A percentile compares a stretch with the other conserved stretches of the same genome.
Evolutionary conservation across 148 eudicot genomes (phyloP).

Genomic region (Drosera capensis): DNA sequence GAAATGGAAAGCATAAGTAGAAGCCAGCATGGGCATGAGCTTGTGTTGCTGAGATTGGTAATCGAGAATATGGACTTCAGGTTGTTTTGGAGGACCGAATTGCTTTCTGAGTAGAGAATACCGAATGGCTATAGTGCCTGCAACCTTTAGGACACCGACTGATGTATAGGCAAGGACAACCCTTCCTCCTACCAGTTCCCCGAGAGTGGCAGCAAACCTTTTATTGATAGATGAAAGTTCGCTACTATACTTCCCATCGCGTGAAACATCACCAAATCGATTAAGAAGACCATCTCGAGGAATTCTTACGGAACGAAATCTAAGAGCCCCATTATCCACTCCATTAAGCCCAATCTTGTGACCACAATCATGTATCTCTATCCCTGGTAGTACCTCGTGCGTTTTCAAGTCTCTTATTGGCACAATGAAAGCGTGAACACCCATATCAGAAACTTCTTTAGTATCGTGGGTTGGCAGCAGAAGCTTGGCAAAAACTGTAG

Average conservation of each 20-base stretch:
- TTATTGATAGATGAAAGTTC: slow-evolving; percentile 66
- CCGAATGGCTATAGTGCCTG: slow-evolving; percentile 58
- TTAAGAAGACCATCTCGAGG: slow-evolving; percentile 88
- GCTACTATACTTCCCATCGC: slow-evolving; percentile 84
- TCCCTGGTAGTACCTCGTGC: slow-evolving; percentile 61
- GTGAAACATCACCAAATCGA: slow-evolving; percentile 83
- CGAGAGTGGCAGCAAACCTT: slow-evolving; percentile 80
- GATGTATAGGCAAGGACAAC: slow-evolving; percentile 93
- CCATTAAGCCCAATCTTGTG: slow-evolving; percentile 93
- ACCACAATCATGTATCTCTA: slow-evolving; percentile 91
- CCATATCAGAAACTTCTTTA: slow-evolving; percentile 74
- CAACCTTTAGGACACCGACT: slow-evolving; percentile 68
- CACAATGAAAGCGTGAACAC: slow-evolving; percentile 90
- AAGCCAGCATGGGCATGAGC: slow-evolving; percentile 91
- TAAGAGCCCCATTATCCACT: slow-evolving; percentile 88
- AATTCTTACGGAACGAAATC: slow-evolving; percentile 67
- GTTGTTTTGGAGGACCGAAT: slow-evolving; percentile 74
- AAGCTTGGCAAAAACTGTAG: slow-evolving; percentile 81
- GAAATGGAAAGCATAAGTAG: slow-evolving; percentile 86
- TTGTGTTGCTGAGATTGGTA: slow-evolving; percentile 94
- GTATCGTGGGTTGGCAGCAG: slow-evolving; percentile 63
- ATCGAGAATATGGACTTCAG: slow-evolving; percentile 82
- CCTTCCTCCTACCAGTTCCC: slow-evolving; percentile 96
- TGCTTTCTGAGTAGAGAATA: slow-evolving; percentile 81
- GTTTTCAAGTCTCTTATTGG: slow-evolving; percentile 77